A percentile compares a stretch with the other conserved stretches of the same genome.
Conservation (phyloP, 129 eudicot species). For the Artemisia annua region DNA sequence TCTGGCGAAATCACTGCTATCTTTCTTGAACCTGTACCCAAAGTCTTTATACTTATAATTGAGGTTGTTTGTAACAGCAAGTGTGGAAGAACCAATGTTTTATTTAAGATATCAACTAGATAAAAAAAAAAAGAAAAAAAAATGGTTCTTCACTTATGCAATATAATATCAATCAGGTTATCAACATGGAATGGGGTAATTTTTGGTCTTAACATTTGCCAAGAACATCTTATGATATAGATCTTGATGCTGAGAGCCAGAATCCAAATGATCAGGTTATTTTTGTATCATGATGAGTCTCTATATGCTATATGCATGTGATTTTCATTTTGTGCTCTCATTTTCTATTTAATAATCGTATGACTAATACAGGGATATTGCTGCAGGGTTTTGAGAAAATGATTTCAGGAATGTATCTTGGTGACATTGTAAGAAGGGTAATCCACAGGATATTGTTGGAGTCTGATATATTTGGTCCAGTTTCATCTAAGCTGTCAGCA, state of each 20-base stretch:
- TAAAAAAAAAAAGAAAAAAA: background rate
- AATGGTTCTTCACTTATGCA: slow-evolving; percentile 8
- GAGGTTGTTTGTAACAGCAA: no score
- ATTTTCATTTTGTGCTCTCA: background rate
- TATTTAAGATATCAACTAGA: no score
- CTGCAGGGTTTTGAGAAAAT: slow-evolving; percentile 93
- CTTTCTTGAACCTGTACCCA: no score
- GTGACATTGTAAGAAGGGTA: slow-evolving; percentile 93
- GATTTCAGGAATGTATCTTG: slow-evolving; percentile 97
- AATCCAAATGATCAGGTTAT: slow-evolving; percentile 83
- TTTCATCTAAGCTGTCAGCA: no score
- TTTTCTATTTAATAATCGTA: background rate
- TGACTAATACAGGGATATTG: slow-evolving; percentile 28
- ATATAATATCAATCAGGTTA: slow-evolving; percentile 49
- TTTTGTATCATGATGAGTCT: slow-evolving; percentile 10
- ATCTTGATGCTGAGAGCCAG: slow-evolving; percentile 81
- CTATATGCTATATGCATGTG: background rate
- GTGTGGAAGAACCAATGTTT: no score
- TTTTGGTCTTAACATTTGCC: slow-evolving; percentile 97
- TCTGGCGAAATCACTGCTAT: no score
- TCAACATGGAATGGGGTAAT: slow-evolving; percentile 98
- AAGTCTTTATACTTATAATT: no score
- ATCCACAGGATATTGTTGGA: slow-evolving; percentile 61
- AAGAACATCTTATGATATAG: slow-evolving; percentile 79
- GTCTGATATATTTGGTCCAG: slow-evolving; percentile 13